These are phyloP conservation scores for Russula earlei DNA, from an alignment of 768 basidiomycete species.

Conservation along the genomic window DNA sequence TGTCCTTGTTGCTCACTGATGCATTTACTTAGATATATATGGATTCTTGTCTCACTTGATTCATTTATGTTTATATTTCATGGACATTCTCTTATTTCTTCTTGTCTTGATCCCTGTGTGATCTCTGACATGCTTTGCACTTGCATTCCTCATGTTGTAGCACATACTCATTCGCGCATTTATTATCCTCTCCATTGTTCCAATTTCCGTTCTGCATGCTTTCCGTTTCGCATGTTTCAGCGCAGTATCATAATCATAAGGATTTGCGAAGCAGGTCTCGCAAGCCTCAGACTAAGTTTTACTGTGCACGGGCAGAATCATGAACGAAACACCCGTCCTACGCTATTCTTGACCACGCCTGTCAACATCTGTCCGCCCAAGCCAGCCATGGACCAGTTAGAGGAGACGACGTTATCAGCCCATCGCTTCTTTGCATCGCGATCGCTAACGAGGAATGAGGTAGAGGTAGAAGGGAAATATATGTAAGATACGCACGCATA, in stretches of 20 bases:
- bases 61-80: constrained; percentile 6
- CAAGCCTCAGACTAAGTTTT: neutral
- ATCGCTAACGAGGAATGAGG: constrained; percentile 39
- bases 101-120: constrained; percentile 6
- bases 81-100: constrained; percentile 16
- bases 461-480: neutral
- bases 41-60: neutral
- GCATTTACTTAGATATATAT: neutral
- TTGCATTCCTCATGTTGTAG: constrained; percentile 15
- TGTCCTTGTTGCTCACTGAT: neutral
- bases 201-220: neutral
- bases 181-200: neutral
- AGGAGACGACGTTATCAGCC: constrained; percentile 68
- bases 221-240: neutral
- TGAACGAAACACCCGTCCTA: constrained; percentile 66
- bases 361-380: constrained; percentile 79
- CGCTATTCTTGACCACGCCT: constrained; percentile 72
- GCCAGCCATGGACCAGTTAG: constrained; percentile 66
- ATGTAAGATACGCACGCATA: constrained; percentile 56
- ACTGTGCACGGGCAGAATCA: neutral
- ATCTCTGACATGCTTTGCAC: constrained; percentile 12
- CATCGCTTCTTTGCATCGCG: constrained; percentile 89
- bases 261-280: neutral
- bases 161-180: constrained; percentile 10
- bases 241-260: neutral